phyloP scores from a whole-genome alignment of 2,329 filamentous ascomycete species.

The Emmonsiellopsis sp. region DNA sequence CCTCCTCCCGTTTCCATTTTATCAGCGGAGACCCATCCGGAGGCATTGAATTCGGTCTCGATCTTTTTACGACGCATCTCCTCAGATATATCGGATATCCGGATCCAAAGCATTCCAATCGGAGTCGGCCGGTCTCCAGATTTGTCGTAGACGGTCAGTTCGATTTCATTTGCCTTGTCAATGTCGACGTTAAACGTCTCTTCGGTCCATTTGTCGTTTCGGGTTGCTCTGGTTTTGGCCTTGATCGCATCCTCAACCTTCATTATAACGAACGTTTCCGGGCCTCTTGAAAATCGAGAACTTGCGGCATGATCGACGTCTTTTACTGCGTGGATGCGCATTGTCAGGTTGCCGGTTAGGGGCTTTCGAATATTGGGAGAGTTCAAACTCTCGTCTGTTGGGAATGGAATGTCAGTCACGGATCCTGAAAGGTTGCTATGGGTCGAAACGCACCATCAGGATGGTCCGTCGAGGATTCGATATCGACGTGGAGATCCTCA shows the following conservation, averaged over 20 bases:
- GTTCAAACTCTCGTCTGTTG: constrained; percentile 85
- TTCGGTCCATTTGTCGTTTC: constrained; percentile 83
- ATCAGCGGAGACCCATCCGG: constrained; percentile 95
- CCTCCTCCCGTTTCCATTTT: constrained; percentile 63
- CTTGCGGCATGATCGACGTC: constrained; percentile 87
- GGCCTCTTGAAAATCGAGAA: constrained; percentile 75
- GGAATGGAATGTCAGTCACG: constrained; percentile 1
- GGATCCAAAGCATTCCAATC: constrained; percentile 90
- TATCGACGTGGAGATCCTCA: constrained; percentile 91
- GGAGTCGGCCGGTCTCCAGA: constrained; percentile 81
- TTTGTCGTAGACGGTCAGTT: constrained; percentile 96
- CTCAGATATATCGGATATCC: constrained; percentile 93
- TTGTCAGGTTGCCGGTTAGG: constrained; percentile 79
- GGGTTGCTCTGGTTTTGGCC: constrained; percentile 73
- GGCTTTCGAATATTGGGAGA: constrained; percentile 91
- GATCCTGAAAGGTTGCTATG: neutral
- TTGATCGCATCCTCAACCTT: constrained; percentile 94
- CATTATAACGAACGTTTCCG: constrained; percentile 90
- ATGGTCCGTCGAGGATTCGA: constrained; percentile 63
- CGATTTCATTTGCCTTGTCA: constrained; percentile 97
- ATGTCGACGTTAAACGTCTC: constrained; percentile 89
- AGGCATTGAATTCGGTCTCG: constrained; percentile 86
- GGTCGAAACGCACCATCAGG: constrained; percentile 58
- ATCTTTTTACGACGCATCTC: constrained; percentile 97
- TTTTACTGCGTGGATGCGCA: constrained; percentile 79